Percentiles rank a stretch among this genome's conserved stretches.
Conservation (phyloP, 106 monocot species). For the Iris macrosiphon region DNA sequence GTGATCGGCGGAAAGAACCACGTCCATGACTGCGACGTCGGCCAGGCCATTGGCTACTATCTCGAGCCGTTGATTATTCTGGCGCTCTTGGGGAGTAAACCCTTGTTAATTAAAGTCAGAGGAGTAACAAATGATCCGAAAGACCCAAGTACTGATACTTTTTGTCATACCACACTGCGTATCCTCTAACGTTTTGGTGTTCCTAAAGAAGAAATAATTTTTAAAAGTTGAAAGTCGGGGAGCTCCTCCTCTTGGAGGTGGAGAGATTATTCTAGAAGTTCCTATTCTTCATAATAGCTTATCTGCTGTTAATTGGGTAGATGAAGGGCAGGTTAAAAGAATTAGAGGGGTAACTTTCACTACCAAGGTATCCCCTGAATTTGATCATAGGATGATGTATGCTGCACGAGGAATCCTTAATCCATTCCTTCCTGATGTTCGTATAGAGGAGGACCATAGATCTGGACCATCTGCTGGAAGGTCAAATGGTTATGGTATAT, state of each 20-base stretch:
- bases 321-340: slow-evolving; percentile 95
- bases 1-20: slow-evolving; percentile 70
- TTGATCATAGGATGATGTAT: slow-evolving; percentile 60
- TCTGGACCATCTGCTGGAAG: slow-evolving; percentile 67
- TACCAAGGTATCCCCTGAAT: slow-evolving; percentile 67
- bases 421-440: slow-evolving; percentile 77
- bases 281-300: slow-evolving; percentile 55
- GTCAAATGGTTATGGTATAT: slow-evolving; percentile 87
- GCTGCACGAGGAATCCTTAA: slow-evolving; percentile 83
- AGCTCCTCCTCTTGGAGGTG: slow-evolving; percentile 84
- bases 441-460: slow-evolving; percentile 76
- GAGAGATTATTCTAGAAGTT: slow-evolving; percentile 66
- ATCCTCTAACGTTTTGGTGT: slow-evolving; percentile 90
- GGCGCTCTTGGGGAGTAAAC: slow-evolving; percentile 72
- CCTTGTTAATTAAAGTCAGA: slow-evolving; percentile 70
- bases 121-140: slow-evolving; percentile 88
- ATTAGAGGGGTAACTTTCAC: slow-evolving; percentile 87
- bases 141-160: slow-evolving; percentile 85
- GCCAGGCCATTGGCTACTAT: slow-evolving; percentile 74
- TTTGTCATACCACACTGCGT: slow-evolving; percentile 62
- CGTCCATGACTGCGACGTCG: slow-evolving; percentile 80
- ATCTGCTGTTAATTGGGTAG: slow-evolving; percentile 57
- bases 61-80: slow-evolving; percentile 81
- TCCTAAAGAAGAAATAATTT: slow-evolving; percentile 62
- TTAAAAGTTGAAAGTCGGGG: slow-evolving; percentile 81